Conservation (phyloP, 805 yeast genomes). For the Myxozyma lipomycoides region DNA sequence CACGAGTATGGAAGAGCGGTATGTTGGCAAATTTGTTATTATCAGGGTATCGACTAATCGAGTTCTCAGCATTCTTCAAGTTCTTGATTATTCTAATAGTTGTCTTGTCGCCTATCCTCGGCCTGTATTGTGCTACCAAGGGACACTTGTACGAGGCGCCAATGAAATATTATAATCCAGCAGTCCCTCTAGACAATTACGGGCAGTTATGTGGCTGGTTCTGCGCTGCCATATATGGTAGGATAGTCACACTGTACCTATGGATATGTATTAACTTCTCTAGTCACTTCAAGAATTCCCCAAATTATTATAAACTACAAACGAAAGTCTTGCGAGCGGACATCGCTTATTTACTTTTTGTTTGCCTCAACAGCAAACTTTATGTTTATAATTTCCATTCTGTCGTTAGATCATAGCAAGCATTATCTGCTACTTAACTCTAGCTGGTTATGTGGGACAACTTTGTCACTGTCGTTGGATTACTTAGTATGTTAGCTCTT, state of each 20-base stretch:
- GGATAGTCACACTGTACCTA: not conserved
- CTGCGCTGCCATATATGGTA: constrained; percentile 41
- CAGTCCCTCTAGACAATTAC: constrained; percentile 53
- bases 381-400: constrained; percentile 82
- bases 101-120: constrained; percentile 59
- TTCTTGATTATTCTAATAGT: constrained; percentile 75
- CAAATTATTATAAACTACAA: constrained; percentile 81
- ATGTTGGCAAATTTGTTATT: not conserved
- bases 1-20: constrained; percentile 27
- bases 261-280: not conserved
- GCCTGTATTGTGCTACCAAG: constrained; percentile 40
- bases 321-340: constrained; percentile 92
- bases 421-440: constrained; percentile 75
- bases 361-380: constrained; percentile 94
- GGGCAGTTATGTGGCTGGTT: constrained; percentile 86
- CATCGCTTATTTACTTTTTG: constrained; percentile 85
- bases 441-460: constrained; percentile 88
- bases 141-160: constrained; percentile 39
- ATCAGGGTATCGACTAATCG: not conserved
- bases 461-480: constrained; percentile 82
- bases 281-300: constrained; percentile 66
- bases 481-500: constrained; percentile 18
- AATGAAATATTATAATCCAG: constrained; percentile 40
- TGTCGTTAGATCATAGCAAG: constrained; percentile 61
- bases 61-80: constrained; percentile 58